Conservation (phyloP, 2,329 filamentous ascomycete species). For the Clarireedia homoeocarpa region DNA sequence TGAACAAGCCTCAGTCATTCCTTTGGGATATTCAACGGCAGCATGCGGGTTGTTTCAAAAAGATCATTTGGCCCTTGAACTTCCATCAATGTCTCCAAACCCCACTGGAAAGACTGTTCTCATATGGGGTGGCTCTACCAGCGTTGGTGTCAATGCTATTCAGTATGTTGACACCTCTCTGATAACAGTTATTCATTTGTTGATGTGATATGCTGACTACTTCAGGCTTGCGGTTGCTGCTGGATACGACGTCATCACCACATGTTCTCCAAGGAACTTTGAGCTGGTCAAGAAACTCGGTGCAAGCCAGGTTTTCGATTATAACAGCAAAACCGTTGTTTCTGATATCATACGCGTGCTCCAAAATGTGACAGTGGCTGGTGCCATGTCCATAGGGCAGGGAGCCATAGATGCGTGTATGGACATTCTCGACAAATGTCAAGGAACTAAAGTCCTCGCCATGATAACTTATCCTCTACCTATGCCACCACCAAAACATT, state of each 20-base stretch:
- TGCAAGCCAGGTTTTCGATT: slow-evolving; percentile 36
- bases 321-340: slow-evolving; percentile 15
- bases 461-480: slow-evolving; percentile 3
- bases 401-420: slow-evolving; percentile 4
- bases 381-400: slow-evolving; percentile 15
- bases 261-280: slow-evolving; percentile 29
- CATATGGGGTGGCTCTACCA: slow-evolving; percentile 21
- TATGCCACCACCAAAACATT: not conserved
- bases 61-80: slow-evolving; percentile 17
- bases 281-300: slow-evolving; percentile 33
- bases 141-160: slow-evolving; percentile 30
- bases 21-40: slow-evolving; percentile 27
- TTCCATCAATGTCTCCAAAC: slow-evolving; percentile 21
- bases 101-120: slow-evolving; percentile 31
- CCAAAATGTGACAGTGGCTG: slow-evolving; percentile 25
- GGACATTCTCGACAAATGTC: not conserved
- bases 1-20: slow-evolving; percentile 27
- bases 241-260: slow-evolving; percentile 35
- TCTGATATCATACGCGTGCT: slow-evolving; percentile 12
- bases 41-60: slow-evolving; percentile 26
- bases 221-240: slow-evolving; percentile 31
- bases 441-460: not conserved
- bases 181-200: too few species aligned
- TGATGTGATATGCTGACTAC: not conserved
- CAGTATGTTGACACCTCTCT: not conserved